phyloP scores from a whole-genome alignment of 2,329 filamentous ascomycete species.

The Trichoderma arundinaceum region DNA sequence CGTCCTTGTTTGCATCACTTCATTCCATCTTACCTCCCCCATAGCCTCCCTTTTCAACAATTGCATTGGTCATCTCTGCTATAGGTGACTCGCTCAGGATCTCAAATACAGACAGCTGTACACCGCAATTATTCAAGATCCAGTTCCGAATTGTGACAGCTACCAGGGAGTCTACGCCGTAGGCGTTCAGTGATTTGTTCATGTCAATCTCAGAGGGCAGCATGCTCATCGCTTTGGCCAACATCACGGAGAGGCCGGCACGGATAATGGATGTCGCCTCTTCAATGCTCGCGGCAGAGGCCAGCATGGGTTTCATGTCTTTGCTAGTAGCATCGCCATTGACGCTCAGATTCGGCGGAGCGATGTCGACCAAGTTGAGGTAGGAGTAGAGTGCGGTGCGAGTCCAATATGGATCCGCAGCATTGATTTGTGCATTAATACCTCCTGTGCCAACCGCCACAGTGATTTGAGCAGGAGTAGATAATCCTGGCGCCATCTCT shows the following conservation, averaged over 20 bases:
- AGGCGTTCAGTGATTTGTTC: constrained; percentile 49
- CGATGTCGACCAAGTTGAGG: constrained; percentile 56
- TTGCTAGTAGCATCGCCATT: constrained; percentile 32
- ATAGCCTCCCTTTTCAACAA: constrained; percentile 45
- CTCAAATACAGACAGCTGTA: constrained; percentile 55
- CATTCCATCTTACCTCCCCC: constrained; percentile 32
- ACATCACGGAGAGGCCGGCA: constrained; percentile 48
- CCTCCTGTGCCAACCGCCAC: constrained; percentile 62
- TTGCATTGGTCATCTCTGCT: constrained; percentile 44
- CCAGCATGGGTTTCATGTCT: constrained; percentile 45
- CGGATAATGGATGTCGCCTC: constrained; percentile 46
- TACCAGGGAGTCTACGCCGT: constrained; percentile 60
- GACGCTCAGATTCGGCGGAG: constrained; percentile 39
- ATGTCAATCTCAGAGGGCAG: constrained; percentile 52
- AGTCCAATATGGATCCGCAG: constrained; percentile 61
- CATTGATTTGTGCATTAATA: constrained; percentile 57
- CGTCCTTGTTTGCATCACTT: neutral
- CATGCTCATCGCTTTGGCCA: constrained; percentile 54
- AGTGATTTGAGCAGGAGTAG: constrained; percentile 55
- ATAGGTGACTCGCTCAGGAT: constrained; percentile 53
- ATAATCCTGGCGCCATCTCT: constrained; percentile 38
- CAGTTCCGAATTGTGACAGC: constrained; percentile 60
- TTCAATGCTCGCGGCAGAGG: constrained; percentile 38
- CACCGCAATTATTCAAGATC: constrained; percentile 52
- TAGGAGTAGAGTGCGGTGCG: constrained; percentile 55